phyloP scores from a whole-genome alignment of 176 grass and related monocot genomes.

The Aegilops tauschii region DNA sequence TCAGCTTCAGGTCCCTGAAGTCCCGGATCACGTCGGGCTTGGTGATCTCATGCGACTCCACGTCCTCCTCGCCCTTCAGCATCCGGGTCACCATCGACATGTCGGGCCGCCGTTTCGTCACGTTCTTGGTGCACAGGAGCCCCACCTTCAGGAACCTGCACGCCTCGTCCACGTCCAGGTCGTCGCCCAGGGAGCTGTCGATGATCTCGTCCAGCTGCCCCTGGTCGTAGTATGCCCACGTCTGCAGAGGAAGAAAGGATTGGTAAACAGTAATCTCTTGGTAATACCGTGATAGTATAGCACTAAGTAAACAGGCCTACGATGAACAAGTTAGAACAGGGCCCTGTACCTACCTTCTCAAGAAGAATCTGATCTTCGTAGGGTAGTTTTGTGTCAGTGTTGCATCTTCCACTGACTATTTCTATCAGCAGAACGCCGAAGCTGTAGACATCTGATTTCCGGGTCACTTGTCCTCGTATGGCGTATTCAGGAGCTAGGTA shows the following conservation, averaged over 20 bases:
- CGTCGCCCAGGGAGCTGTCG: slow-evolving; percentile 54
- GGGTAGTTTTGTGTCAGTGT: slow-evolving; percentile 61
- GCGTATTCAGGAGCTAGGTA: slow-evolving; percentile 85
- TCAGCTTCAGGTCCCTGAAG: slow-evolving; percentile 56
- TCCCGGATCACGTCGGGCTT: slow-evolving; percentile 74
- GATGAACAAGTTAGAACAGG: background rate
- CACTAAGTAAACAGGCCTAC: background rate
- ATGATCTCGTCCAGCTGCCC: slow-evolving; percentile 53
- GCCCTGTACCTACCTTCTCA: slow-evolving; percentile 64
- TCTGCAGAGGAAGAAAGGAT: slow-evolving; percentile 45
- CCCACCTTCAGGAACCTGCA: slow-evolving; percentile 72
- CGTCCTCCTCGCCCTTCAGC: slow-evolving; percentile 55
- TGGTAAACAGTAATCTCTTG: slow-evolving; percentile 4
- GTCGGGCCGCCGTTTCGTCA: slow-evolving; percentile 49
- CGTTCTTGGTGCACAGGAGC: slow-evolving; percentile 73
- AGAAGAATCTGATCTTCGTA: slow-evolving; percentile 74
- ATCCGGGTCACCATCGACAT: slow-evolving; percentile 55
- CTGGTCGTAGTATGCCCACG: slow-evolving; percentile 60
- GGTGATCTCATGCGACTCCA: slow-evolving; percentile 44
- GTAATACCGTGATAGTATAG: background rate
- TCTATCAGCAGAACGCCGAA: slow-evolving; percentile 71
- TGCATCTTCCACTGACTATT: slow-evolving; percentile 71
- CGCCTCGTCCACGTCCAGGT: slow-evolving; percentile 59
- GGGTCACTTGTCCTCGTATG: slow-evolving; percentile 74
- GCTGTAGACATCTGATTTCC: slow-evolving; percentile 83